Evolutionary conservation across 306 rosid genomes (phyloP).

Genomic region (Pyrus betulifolia): DNA sequence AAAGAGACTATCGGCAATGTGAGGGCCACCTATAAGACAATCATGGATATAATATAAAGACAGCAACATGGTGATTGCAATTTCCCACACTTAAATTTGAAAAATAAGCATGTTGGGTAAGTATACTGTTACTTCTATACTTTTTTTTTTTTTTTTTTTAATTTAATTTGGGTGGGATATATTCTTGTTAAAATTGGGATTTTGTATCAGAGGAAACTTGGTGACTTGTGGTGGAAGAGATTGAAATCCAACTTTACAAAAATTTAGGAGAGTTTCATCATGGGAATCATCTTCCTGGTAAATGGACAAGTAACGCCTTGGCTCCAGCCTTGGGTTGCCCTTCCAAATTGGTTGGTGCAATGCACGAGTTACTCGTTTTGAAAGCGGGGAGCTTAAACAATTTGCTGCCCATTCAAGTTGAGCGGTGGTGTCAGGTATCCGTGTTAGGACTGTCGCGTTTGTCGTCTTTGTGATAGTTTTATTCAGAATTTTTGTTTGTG

Average conservation of each 20-base stretch:
- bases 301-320: not conserved
- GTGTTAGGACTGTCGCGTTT: too few relatives aligned
- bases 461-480: too few relatives aligned
- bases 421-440: not conserved
- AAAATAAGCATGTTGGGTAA: not conserved
- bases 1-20: not conserved
- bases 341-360: constrained; percentile 7
- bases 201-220: not conserved
- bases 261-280: not conserved
- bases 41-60: not conserved
- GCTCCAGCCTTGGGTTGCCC: not conserved
- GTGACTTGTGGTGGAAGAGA: not conserved
- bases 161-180: not conserved
- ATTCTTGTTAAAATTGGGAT: not conserved
- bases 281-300: constrained; percentile 4
- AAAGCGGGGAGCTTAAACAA: not conserved
- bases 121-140: not conserved
- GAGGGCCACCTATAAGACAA: not conserved
- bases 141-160: not conserved
- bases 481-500: too few relatives aligned
- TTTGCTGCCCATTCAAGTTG: constrained; percentile 7
- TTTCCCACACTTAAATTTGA: not conserved
- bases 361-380: not conserved
- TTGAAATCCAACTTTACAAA: constrained; percentile 36
- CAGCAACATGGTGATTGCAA: not conserved